These are phyloP conservation scores for Peronospora tabacina DNA, from an alignment of 352 stramenopile genomes.

Conservation along the genomic window DNA sequence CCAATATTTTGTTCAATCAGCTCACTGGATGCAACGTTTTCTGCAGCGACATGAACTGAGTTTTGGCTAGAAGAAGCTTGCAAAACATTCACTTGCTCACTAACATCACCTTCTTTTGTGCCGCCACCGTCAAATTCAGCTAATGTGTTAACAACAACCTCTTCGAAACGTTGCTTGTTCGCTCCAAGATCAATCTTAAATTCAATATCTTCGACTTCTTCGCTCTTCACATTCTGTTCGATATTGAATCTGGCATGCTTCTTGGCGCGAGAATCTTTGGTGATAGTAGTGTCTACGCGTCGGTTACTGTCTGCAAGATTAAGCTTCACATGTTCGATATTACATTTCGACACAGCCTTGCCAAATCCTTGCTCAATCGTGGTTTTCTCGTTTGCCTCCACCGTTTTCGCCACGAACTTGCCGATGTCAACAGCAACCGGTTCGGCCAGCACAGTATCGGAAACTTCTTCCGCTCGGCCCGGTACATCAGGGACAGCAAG, in stretches of 20 bases:
- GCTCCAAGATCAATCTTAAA: neutral
- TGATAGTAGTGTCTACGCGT: neutral
- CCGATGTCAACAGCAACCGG: neutral
- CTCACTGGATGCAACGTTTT: neutral
- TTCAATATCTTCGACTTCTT: neutral
- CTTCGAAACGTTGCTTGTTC: neutral
- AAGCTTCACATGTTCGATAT: neutral
- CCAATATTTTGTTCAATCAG: slow-evolving; percentile 12
- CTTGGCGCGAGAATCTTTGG: neutral
- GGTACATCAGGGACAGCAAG: neutral
- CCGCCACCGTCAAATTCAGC: neutral
- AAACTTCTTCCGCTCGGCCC: neutral
- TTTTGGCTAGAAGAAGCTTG: neutral
- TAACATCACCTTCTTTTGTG: neutral
- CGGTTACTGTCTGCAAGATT: neutral
- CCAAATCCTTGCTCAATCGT: slow-evolving; percentile 2
- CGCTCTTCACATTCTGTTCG: neutral
- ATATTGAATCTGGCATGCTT: slow-evolving; percentile 1
- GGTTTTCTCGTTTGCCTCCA: neutral
- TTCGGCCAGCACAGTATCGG: neutral
- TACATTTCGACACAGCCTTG: neutral
- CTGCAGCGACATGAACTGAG: neutral
- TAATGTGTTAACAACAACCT: neutral
- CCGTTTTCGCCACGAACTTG: neutral
- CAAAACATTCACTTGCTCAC: neutral